Evolutionary conservation across 176 grass and related monocot genomes (phyloP).

Genomic region (Urochloa ruziziensis): DNA sequence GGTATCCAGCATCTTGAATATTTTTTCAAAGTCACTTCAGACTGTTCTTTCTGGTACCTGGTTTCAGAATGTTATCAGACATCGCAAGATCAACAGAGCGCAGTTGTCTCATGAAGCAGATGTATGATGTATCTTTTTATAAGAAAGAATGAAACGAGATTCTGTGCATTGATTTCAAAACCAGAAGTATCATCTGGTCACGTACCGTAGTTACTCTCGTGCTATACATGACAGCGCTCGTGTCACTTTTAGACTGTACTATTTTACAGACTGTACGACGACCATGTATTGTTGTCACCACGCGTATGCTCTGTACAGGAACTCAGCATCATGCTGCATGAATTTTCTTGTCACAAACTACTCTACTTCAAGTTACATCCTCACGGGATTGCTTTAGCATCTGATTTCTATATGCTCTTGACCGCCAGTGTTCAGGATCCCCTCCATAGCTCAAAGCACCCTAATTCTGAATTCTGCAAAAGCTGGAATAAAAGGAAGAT

Average conservation of each 20-base stretch:
- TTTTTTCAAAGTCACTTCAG: too few species aligned
- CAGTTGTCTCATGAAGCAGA: too few species aligned
- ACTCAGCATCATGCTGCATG: background rate
- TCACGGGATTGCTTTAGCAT: background rate
- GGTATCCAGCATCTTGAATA: too few species aligned
- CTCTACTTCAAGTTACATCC: conserved; percentile 5
- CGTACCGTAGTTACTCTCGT: background rate
- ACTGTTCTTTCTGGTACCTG: too few species aligned
- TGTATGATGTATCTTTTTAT: background rate
- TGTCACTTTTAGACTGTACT: background rate
- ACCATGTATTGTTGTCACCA: background rate
- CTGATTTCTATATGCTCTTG: background rate
- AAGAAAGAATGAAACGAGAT: background rate
- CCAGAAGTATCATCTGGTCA: background rate
- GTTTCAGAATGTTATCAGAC: too few species aligned
- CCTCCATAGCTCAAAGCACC: background rate
- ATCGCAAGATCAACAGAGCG: too few species aligned
- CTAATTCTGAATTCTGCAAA: background rate
- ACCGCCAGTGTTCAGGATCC: background rate
- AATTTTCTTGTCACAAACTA: background rate
- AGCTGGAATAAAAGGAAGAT: background rate
- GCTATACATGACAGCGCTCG: conserved; percentile 1
- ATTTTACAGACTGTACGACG: background rate
- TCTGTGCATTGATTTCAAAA: background rate
- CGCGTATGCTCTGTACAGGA: conserved; percentile 12